A percentile compares a stretch with the other conserved stretches of the same genome.
These are phyloP conservation scores for Rhododendron henanense DNA, from an alignment of 148 eudicot genomes.

Conservation along the genomic window DNA sequence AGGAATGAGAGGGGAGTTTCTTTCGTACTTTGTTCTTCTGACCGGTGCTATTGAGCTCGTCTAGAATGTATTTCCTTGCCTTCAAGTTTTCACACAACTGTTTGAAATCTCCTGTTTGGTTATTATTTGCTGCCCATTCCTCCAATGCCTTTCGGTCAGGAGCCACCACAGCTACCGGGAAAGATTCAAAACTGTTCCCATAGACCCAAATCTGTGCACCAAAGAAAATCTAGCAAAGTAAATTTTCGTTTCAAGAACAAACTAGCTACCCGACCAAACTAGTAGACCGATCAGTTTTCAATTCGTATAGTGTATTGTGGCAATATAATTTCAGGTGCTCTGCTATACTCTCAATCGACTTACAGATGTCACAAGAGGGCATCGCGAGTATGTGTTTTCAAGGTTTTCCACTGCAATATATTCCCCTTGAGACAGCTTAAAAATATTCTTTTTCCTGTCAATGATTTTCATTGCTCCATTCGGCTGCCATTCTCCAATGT, in stretches of 20 bases:
- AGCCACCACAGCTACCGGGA: slow-evolving; percentile 85
- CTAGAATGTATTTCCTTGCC: slow-evolving; percentile 64
- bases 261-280: background rate
- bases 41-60: slow-evolving; percentile 75
- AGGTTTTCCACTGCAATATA: slow-evolving; percentile 91
- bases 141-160: slow-evolving; percentile 80
- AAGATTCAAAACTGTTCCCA: slow-evolving; percentile 94
- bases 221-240: background rate
- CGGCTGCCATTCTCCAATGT: slow-evolving; percentile 95
- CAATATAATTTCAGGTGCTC: background rate
- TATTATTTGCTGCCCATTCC: slow-evolving; percentile 68
- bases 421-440: slow-evolving; percentile 97
- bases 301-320: background rate
- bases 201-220: slow-evolving; percentile 78
- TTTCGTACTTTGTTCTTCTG: slow-evolving; percentile 56
- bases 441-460: slow-evolving; percentile 94
- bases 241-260: background rate
- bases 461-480: slow-evolving; percentile 88
- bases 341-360: background rate
- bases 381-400: slow-evolving; percentile 67
- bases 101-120: slow-evolving; percentile 46
- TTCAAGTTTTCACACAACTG: slow-evolving; percentile 55
- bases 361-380: slow-evolving; percentile 76
- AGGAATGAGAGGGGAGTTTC: background rate
- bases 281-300: background rate